Conservation (phyloP, 495 filamentous ascomycete genomes). For the Pyronema omphalodes region DNA sequence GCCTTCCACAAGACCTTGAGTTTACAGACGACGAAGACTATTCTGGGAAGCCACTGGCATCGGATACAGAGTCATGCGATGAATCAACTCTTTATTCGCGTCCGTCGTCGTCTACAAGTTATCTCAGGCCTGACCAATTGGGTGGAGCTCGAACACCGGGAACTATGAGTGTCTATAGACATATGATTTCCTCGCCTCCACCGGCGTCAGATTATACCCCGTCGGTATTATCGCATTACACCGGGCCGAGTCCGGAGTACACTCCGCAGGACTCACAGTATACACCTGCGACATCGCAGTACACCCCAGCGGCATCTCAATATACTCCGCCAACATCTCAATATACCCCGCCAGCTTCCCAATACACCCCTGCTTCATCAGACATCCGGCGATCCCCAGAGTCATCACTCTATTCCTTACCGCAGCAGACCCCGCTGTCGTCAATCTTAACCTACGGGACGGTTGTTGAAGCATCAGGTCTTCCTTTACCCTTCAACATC, state of each 20-base stretch:
- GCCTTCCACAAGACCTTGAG: neutral
- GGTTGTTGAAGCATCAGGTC: neutral
- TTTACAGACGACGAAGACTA: neutral
- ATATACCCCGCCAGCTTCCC: neutral
- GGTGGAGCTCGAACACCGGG: neutral
- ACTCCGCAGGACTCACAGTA: neutral
- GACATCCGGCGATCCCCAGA: neutral
- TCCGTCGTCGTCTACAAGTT: neutral
- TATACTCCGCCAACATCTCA: neutral
- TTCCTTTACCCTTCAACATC: neutral
- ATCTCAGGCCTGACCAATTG: neutral
- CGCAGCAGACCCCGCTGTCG: neutral
- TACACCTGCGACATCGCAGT: neutral
- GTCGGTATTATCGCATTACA: conserved; percentile 29
- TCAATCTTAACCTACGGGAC: neutral
- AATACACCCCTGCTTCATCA: neutral
- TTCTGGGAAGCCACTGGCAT: neutral
- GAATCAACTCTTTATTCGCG: neutral
- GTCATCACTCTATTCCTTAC: neutral
- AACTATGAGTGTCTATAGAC: conserved; percentile 28
- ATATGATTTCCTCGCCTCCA: conserved; percentile 61
- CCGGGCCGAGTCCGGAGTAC: neutral
- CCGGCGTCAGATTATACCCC: conserved; percentile 43
- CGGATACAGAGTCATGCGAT: neutral
- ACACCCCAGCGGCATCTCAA: conserved; percentile 13